These are phyloP conservation scores for Podospora pseudopauciseta DNA, from an alignment of 495 filamentous ascomycete genomes.

Conservation along the genomic window DNA sequence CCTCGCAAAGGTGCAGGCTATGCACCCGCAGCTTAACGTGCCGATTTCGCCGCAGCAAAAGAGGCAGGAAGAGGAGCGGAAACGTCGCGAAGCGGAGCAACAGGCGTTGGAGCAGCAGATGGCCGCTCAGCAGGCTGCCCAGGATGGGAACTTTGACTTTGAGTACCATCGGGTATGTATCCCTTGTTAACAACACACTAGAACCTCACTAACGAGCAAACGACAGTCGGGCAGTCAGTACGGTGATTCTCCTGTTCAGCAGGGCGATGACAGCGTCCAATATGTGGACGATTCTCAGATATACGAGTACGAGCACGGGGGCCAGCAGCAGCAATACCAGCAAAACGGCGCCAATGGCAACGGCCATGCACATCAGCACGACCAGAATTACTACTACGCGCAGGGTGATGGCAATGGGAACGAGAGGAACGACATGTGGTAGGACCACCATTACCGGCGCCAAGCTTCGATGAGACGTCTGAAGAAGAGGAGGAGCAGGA, in stretches of 20 bases:
- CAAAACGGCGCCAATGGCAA: slow-evolving; percentile 8
- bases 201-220: not conserved
- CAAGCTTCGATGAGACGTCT: not conserved
- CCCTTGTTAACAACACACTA: slow-evolving; percentile 8
- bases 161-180: slow-evolving; percentile 51
- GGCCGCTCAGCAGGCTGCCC: slow-evolving; percentile 33
- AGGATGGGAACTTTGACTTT: slow-evolving; percentile 42
- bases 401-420: slow-evolving; percentile 20
- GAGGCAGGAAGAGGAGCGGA: slow-evolving; percentile 59
- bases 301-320: slow-evolving; percentile 48
- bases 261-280: slow-evolving; percentile 32
- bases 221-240: slow-evolving; percentile 42
- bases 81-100: slow-evolving; percentile 59
- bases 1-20: slow-evolving; percentile 95
- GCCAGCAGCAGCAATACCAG: slow-evolving; percentile 8
- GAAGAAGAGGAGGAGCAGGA: not conserved
- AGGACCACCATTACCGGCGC: slow-evolving; percentile 18
- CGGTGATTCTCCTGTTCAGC: slow-evolving; percentile 38
- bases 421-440: slow-evolving; percentile 32
- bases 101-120: slow-evolving; percentile 35
- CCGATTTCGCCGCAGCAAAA: slow-evolving; percentile 63
- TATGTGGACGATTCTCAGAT: slow-evolving; percentile 47
- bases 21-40: slow-evolving; percentile 88
- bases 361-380: slow-evolving; percentile 11
- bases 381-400: slow-evolving; percentile 23